Evolutionary conservation across 2,329 filamentous ascomycete species (phyloP).

Genomic region (Calonectria ilicicola): DNA sequence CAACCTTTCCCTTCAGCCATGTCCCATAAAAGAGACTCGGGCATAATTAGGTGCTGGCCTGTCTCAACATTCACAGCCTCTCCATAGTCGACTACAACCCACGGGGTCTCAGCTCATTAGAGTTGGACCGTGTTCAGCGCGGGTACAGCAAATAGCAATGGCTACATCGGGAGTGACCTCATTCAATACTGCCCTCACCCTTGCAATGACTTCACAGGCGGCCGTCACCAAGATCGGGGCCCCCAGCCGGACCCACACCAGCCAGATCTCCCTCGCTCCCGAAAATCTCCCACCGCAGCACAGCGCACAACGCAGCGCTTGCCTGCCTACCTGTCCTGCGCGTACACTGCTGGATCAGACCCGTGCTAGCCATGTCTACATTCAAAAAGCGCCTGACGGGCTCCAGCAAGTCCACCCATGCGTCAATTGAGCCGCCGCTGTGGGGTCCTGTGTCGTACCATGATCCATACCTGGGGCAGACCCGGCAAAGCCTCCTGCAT

Average conservation of each 20-base stretch:
- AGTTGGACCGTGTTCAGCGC: background rate
- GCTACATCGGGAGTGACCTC: slow-evolving; percentile 5
- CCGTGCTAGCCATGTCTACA: background rate
- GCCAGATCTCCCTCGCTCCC: slow-evolving; percentile 34
- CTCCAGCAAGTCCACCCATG: slow-evolving; percentile 1
- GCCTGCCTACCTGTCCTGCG: background rate
- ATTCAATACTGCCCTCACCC: background rate
- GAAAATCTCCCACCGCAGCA: slow-evolving; percentile 26
- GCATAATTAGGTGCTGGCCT: background rate
- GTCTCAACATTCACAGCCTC: background rate
- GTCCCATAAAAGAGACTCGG: background rate
- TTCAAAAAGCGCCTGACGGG: background rate
- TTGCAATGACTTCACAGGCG: slow-evolving; percentile 22
- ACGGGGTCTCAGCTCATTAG: background rate
- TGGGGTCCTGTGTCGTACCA: slow-evolving; percentile 15
- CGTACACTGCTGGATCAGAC: background rate
- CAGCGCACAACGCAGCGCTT: slow-evolving; percentile 11
- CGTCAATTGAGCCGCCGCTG: slow-evolving; percentile 10
- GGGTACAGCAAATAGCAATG: background rate
- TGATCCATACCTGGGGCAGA: slow-evolving; percentile 10
- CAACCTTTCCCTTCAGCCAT: slow-evolving; percentile 14
- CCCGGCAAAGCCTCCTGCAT: slow-evolving; percentile 9
- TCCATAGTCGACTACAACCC: background rate
- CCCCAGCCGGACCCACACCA: slow-evolving; percentile 31
- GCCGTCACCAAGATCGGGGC: slow-evolving; percentile 35